Percentiles rank a stretch among this genome's conserved stretches.
Conservation (phyloP, 2,329 filamentous ascomycete genomes). For the Fusarium penzigii region DNA sequence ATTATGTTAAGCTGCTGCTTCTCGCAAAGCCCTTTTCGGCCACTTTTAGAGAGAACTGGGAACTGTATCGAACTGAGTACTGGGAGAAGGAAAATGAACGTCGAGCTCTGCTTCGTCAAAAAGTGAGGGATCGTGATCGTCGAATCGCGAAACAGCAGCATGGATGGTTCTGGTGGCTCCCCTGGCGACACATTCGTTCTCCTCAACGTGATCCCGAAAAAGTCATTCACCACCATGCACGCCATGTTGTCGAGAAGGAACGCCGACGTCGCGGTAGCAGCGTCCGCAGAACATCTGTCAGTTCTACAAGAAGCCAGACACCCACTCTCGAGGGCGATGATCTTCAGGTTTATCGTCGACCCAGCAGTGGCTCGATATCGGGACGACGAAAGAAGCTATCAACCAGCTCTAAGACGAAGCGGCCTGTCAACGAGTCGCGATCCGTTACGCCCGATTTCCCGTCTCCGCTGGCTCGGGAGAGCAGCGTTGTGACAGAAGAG, state of each 20-base stretch:
- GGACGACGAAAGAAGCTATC: slow-evolving; percentile 54
- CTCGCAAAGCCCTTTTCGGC: slow-evolving; percentile 94
- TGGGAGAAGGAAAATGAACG: slow-evolving; percentile 97
- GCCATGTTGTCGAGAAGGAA: slow-evolving; percentile 46
- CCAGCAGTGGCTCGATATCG: slow-evolving; percentile 50
- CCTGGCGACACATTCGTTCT: slow-evolving; percentile 54
- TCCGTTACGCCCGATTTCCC: slow-evolving; percentile 57
- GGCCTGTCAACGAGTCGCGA: slow-evolving; percentile 48
- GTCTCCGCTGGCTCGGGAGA: slow-evolving; percentile 54
- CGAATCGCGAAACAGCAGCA: slow-evolving; percentile 68
- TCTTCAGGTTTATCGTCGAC: slow-evolving; percentile 42
- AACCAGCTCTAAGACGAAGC: slow-evolving; percentile 44
- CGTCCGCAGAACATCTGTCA: slow-evolving; percentile 52
- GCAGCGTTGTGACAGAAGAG: slow-evolving; percentile 34
- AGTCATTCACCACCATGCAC: slow-evolving; percentile 39
- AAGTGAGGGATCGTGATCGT: slow-evolving; percentile 68
- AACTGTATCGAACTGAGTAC: slow-evolving; percentile 89
- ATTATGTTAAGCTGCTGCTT: slow-evolving; percentile 87
- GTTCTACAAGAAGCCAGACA: slow-evolving; percentile 52
- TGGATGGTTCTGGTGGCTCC: slow-evolving; percentile 84
- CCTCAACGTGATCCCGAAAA: slow-evolving; percentile 41
- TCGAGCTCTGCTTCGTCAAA: slow-evolving; percentile 68
- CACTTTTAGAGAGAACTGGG: slow-evolving; percentile 96
- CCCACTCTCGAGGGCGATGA: slow-evolving; percentile 50
- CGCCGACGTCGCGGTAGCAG: slow-evolving; percentile 53